A percentile compares a stretch with the other conserved stretches of the same genome.
Evolutionary conservation across 2,329 filamentous ascomycete species (phyloP).

Genomic region (Aspergillus sp.): DNA sequence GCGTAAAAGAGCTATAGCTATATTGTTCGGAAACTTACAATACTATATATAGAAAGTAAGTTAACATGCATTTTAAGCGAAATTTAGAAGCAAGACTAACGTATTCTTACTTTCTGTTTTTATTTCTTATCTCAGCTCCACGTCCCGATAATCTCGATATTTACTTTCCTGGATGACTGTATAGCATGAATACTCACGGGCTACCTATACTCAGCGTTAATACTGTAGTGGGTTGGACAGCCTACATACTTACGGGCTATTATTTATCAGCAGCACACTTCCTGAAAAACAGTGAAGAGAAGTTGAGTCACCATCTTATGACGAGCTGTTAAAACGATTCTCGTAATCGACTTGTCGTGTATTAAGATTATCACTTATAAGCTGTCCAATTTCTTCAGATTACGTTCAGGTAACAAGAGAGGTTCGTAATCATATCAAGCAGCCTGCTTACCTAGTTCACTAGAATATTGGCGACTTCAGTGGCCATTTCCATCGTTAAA

Average conservation of each 20-base stretch:
- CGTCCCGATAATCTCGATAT: neutral
- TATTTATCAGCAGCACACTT: neutral
- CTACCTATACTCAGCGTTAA: neutral
- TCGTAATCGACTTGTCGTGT: neutral
- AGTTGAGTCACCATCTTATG: neutral
- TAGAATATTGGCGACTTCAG: neutral
- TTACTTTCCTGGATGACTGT: neutral
- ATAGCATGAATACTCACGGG: neutral
- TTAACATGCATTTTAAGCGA: neutral
- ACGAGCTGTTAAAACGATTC: neutral
- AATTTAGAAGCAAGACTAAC: neutral
- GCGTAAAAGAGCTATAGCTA: neutral
- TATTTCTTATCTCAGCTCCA: neutral
- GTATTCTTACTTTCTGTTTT: neutral
- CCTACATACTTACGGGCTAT: neutral
- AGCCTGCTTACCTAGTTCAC: neutral
- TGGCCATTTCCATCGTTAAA: neutral
- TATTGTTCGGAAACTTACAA: neutral
- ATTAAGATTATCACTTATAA: neutral
- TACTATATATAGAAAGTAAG: neutral
- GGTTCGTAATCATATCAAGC: neutral
- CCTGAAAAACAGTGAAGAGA: neutral
- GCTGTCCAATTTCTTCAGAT: neutral
- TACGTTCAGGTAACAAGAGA: neutral
- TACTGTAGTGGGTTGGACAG: neutral